A percentile compares a stretch with the other conserved stretches of the same genome.
Evolutionary conservation across 129 eudicot genomes (phyloP).

Genomic region (Flaveria linearis): DNA sequence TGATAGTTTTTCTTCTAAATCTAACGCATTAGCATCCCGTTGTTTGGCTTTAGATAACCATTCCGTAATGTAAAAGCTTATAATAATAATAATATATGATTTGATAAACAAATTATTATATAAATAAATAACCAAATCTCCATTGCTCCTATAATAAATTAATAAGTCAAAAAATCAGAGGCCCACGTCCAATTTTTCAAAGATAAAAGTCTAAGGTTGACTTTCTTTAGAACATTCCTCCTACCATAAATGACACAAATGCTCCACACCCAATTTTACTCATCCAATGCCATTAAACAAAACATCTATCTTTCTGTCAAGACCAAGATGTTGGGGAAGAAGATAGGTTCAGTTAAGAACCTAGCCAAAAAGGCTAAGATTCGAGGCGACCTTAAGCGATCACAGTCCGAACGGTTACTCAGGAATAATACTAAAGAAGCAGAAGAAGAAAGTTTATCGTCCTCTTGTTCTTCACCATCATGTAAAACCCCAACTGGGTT

Average conservation of each 20-base stretch:
- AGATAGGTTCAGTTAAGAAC: conserved; percentile 57
- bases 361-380: conserved; percentile 65
- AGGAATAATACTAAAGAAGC: conserved; percentile 29
- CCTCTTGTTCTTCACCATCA: conserved; percentile 28
- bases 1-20: neutral
- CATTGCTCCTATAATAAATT: conserved; percentile 15
- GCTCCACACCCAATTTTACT: conserved; percentile 22
- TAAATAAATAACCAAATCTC: neutral
- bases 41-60: neutral
- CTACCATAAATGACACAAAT: conserved; percentile 29
- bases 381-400: conserved; percentile 10
- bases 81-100: neutral
- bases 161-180: conserved; percentile 27
- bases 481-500: conserved; percentile 57
- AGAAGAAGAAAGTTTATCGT: conserved; percentile 12
- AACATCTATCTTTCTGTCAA: conserved; percentile 11
- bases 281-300: conserved; percentile 27
- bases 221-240: conserved; percentile 29
- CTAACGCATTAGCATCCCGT: neutral
- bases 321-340: conserved; percentile 62
- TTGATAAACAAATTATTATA: neutral
- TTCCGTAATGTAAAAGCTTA: neutral
- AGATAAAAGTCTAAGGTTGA: conserved; percentile 32
- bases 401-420: conserved; percentile 41
- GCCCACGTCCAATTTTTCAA: conserved; percentile 31